These are phyloP conservation scores for Penicillium sp. DNA, from an alignment of 2,329 filamentous ascomycete genomes.

Conservation along the genomic window DNA sequence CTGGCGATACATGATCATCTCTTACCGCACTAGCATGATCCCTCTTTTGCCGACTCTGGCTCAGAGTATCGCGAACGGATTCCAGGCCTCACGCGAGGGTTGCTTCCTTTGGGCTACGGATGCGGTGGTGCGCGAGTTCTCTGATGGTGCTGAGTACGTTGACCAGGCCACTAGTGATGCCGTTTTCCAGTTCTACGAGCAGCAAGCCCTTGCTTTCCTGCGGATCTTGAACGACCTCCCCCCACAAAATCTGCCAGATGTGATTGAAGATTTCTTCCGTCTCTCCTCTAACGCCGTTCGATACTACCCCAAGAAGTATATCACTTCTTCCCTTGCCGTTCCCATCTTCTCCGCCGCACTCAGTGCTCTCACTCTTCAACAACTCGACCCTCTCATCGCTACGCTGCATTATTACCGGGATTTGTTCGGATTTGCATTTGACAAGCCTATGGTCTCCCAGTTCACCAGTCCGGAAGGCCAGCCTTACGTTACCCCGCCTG, in stretches of 20 bases:
- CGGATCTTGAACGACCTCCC: slow-evolving; percentile 83
- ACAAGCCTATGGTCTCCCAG: slow-evolving; percentile 60
- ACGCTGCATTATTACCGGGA: slow-evolving; percentile 92
- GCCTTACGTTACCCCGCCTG: slow-evolving; percentile 62
- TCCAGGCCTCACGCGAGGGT: slow-evolving; percentile 81
- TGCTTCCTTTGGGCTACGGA: slow-evolving; percentile 99
- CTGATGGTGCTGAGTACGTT: slow-evolving; percentile 82
- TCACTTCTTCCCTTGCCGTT: slow-evolving; percentile 74
- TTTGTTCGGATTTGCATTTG: slow-evolving; percentile 80
- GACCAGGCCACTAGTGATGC: slow-evolving; percentile 77
- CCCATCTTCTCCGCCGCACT: slow-evolving; percentile 86
- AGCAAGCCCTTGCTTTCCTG: slow-evolving; percentile 86
- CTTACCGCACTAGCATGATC: slow-evolving; percentile 84
- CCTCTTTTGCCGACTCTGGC: slow-evolving; percentile 83
- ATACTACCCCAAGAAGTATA: slow-evolving; percentile 83
- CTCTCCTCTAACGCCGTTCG: slow-evolving; percentile 87
- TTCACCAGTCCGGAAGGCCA: slow-evolving; percentile 62
- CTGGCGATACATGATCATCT: slow-evolving; percentile 96
- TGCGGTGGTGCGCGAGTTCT: slow-evolving; percentile 92
- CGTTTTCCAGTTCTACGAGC: slow-evolving; percentile 93
- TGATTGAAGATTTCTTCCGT: slow-evolving; percentile 96
- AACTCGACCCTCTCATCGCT: slow-evolving; percentile 86
- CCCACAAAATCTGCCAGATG: slow-evolving; percentile 71
- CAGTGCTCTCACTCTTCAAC: slow-evolving; percentile 82
- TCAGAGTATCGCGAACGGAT: slow-evolving; percentile 82